These are phyloP conservation scores for Backusella macrospora DNA, from an alignment of 192 early-diverging fungal species.

Conservation along the genomic window DNA sequence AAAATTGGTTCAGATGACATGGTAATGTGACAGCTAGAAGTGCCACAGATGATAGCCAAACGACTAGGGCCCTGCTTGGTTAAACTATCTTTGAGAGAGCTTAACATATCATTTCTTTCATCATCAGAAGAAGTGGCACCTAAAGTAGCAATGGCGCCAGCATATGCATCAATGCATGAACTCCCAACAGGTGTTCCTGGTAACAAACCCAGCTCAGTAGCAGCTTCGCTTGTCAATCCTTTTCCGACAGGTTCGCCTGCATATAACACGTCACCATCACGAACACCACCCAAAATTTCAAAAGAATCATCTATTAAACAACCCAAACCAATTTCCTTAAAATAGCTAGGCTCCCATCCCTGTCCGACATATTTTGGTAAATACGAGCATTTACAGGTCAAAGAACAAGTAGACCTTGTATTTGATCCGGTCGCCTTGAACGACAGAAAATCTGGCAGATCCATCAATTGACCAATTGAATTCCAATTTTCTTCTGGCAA, in stretches of 20 bases:
- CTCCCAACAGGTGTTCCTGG: slow-evolving; percentile 61
- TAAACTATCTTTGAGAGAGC: background rate
- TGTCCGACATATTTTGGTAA: slow-evolving; percentile 39
- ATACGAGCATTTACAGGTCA: slow-evolving; percentile 74
- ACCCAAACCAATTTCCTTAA: slow-evolving; percentile 55
- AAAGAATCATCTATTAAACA: slow-evolving; percentile 52
- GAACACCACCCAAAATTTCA: slow-evolving; percentile 47
- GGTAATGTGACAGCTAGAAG: slow-evolving; percentile 73
- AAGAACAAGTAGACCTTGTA: slow-evolving; percentile 59
- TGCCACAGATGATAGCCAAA: slow-evolving; percentile 72
- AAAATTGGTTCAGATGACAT: slow-evolving; percentile 53
- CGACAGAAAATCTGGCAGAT: slow-evolving; percentile 76
- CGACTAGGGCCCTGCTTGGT: slow-evolving; percentile 23
- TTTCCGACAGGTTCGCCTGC: slow-evolving; percentile 57
- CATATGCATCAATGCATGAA: slow-evolving; percentile 77
- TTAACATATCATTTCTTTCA: slow-evolving; percentile 1
- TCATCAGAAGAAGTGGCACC: slow-evolving; percentile 42
- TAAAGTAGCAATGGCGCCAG: slow-evolving; percentile 62
- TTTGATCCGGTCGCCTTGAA: slow-evolving; percentile 61
- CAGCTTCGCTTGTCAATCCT: slow-evolving; percentile 54
- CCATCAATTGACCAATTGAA: slow-evolving; percentile 59
- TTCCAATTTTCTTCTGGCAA: slow-evolving; percentile 51
- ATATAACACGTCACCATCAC: slow-evolving; percentile 38
- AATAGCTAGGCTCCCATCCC: slow-evolving; percentile 63
- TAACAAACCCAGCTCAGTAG: slow-evolving; percentile 57